Evolutionary conservation across 352 stramenopile genomes (phyloP), one percentile per base, ranked within the genome.

Genomic region (Pythium apleroticum): DNA sequence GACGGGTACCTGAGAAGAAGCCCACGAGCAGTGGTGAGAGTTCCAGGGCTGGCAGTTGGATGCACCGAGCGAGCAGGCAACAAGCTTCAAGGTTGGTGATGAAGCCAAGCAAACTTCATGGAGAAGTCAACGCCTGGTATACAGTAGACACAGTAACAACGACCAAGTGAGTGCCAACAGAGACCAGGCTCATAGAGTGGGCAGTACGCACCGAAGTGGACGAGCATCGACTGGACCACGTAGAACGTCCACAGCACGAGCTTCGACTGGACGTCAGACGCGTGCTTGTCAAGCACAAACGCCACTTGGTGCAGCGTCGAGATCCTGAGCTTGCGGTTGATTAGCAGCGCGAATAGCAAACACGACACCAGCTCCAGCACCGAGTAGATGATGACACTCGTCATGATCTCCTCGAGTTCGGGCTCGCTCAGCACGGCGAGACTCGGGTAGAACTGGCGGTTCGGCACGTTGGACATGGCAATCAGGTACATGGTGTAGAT

Each of bases 191-290:
- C n/a, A 9, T 9, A 33, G 30, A 33, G 4, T 9, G 30, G 30
- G 9, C 9, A 9, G 30, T 33, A 33, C 61, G 10, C 37, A 68
- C 54, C 62, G 28, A 70, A 67, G 9, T 81, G 71, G 2, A 61
- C 25, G 20, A 81, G 25, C 28, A 65, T 72, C 3, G 64, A 55
- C 27, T 82, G 69, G 33, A 79, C 59, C 33, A 76, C 65, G 28
- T 78, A 82, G 27, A 75, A 63, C 3, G 74, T 66, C 22, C 73
- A 76, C 4, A 77, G 52, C 9, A 71, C 50, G 0, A 79, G 61
- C 27, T 77, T 79, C 1, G 69, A 72, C 52, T 79, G 69, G 5
- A 75, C 58, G 1, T 66, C 46, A n/a, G 30, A 43, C 20, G 19
- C 30, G 2, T 79, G 66, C 0, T 5, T 52, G 20, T 74, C 66